phyloP scores from a whole-genome alignment of 108 stramenopile species.

The Conticribra weissflogii region DNA sequence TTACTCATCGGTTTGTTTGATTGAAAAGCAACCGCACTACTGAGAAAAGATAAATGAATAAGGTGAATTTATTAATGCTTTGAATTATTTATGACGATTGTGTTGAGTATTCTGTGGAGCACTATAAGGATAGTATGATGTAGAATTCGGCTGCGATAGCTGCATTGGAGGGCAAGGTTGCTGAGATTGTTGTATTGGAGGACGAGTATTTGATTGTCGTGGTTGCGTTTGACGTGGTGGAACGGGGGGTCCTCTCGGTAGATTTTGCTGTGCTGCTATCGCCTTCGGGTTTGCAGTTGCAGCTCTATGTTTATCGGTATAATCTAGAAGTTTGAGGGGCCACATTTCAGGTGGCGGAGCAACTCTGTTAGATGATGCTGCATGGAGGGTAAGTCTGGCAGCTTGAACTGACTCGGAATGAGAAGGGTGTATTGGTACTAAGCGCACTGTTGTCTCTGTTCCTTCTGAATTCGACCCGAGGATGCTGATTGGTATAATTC shows the following conservation, averaged over 20 bases:
- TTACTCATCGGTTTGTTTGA: too few species aligned
- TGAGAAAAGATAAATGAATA: too few species aligned
- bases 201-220: neutral
- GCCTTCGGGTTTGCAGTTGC: neutral
- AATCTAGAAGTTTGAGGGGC: slow-evolving; percentile 79
- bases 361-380: slow-evolving; percentile 28
- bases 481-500: slow-evolving; percentile 50
- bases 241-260: neutral
- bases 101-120: neutral
- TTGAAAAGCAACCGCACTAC: too few species aligned
- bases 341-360: slow-evolving; percentile 73
- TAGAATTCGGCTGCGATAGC: neutral
- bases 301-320: slow-evolving; percentile 57
- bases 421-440: slow-evolving; percentile 67
- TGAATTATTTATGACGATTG: neutral
- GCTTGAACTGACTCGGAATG: slow-evolving; percentile 72
- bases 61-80: too few species aligned
- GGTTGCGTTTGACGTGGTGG: neutral
- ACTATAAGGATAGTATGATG: neutral
- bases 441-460: slow-evolving; percentile 32
- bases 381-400: slow-evolving; percentile 33
- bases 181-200: neutral
- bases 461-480: slow-evolving; percentile 47
- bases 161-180: neutral
- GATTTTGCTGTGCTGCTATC: too few species aligned